Base-by-base conservation (phyloP, 2,329 filamentous ascomycete species). In the Curvularia sp. region DNA sequence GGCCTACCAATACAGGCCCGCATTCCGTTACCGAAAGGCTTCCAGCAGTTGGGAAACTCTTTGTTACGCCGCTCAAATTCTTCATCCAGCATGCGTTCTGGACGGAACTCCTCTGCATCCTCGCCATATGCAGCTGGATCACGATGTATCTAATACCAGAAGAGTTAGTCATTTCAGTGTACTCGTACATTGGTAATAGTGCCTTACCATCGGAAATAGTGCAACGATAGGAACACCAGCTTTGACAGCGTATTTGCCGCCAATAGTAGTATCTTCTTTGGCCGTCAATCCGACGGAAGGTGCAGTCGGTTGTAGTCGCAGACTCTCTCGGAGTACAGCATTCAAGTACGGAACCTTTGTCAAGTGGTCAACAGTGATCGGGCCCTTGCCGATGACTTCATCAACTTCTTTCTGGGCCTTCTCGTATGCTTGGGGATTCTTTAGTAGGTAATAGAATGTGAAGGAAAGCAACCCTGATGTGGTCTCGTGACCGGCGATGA, bases 391-490 rank as follows among this genome's bases (percentile, higher is more conserved):
- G 26, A 85, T 72, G 0, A 87, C 80, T 0, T 78, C 62, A 61
- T 86, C 84, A 0, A 88, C 75, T 70, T 88, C 85, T 22, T 79
- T 70, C 42, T 86, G 82, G 0, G 85, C 85, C 35, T 75, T 77
- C 31, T 72, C 66, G n/a, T 86, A 74, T 0, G 76, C 79, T 0
- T 77, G 70, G 0, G 84, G 84, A 67, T 84, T 84, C 72, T 82
- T 81, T 1, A 83, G 62, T 2, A 88, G 76, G 50, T 84, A 80
- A 63, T 83, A 82, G 59, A 87, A 81, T 8, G 78, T 75, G 7
- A 79, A 80, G 0, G 76, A 78, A 6, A 78, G 58, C 1, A 77
- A 56, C 4, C 75, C 75, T 12, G 75, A 77, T 4, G 75, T 77
- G 0, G 75, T 77, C 75, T 78, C 60, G 74, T 78, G 60, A 3